Conservation (phyloP, 2,329 filamentous ascomycete species). For the Thielaviopsis populi region DNA sequence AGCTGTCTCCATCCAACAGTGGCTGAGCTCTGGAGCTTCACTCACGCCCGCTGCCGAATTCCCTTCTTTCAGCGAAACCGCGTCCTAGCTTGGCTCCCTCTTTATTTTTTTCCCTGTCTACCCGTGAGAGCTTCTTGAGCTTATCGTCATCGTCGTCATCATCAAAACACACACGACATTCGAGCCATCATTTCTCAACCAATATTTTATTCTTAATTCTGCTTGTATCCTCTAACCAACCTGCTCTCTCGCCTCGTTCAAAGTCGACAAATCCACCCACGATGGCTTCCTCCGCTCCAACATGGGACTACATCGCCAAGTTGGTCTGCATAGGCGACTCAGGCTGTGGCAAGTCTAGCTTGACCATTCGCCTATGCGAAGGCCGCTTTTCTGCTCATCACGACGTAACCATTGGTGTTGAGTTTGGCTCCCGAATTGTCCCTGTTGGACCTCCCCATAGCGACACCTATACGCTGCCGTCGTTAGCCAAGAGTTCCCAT, state of each 20-base stretch:
- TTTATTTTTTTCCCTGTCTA: background rate
- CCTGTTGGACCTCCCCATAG: conserved; percentile 70
- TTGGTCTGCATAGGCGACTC: conserved; percentile 96
- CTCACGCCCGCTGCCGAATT: background rate
- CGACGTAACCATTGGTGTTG: conserved; percentile 93
- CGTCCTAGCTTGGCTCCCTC: background rate
- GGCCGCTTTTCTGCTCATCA: conserved; percentile 87
- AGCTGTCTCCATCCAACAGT: background rate
- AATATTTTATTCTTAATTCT: background rate
- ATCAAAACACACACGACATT: background rate
- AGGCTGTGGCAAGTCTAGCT: conserved; percentile 85
- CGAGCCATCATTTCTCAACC: background rate
- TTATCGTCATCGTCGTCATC: background rate
- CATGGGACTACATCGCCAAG: conserved; percentile 98
- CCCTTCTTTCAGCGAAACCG: background rate
- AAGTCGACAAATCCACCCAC: background rate
- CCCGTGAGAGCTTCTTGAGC: background rate
- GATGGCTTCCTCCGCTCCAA: conserved; percentile 34
- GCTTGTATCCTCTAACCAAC: background rate
- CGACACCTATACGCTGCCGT: conserved; percentile 26
- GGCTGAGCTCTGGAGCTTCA: background rate
- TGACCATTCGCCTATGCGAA: conserved; percentile 92
- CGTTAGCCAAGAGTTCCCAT: conserved; percentile 15
- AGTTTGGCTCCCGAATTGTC: conserved; percentile 87
- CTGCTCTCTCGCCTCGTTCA: background rate